Percentiles rank a stretch among this genome's conserved stretches.
Conservation (phyloP, 2,329 filamentous ascomycete genomes). For the Botrytis hyacinthi region DNA sequence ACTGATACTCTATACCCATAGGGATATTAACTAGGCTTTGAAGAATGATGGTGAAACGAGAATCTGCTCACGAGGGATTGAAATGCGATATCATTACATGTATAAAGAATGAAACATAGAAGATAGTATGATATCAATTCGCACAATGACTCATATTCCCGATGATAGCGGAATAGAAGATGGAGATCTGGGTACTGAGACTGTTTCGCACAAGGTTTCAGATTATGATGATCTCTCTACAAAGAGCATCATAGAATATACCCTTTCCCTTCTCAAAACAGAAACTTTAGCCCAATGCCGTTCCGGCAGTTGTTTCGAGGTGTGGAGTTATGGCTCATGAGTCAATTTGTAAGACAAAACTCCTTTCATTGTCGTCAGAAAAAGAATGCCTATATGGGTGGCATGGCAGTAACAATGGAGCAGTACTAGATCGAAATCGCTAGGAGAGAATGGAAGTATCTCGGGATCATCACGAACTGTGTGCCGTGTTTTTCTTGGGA, state of each 20-base stretch:
- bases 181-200: not conserved
- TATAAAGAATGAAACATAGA: not conserved
- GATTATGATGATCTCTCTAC: not conserved
- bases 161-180: not conserved
- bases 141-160: not conserved
- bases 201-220: not conserved
- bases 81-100: not conserved
- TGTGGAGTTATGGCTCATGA: not conserved
- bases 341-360: not conserved
- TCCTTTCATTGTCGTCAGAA: not conserved
- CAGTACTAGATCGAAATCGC: not conserved
- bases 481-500: not conserved
- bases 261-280: not conserved
- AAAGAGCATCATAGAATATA: not conserved
- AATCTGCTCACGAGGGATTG: not conserved
- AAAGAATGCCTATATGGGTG: not conserved
- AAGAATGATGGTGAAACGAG: not conserved
- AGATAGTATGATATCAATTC: not conserved
- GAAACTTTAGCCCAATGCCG: not conserved
- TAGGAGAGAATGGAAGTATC: not conserved
- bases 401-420: not conserved
- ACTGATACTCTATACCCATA: not conserved
- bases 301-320: not conserved
- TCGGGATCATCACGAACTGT: not conserved
- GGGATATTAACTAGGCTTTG: not conserved